Percentiles rank a stretch among this genome's conserved stretches.
phyloP scores from a whole-genome alignment of 768 basidiomycete species.

The Termitomyces titanicus region DNA sequence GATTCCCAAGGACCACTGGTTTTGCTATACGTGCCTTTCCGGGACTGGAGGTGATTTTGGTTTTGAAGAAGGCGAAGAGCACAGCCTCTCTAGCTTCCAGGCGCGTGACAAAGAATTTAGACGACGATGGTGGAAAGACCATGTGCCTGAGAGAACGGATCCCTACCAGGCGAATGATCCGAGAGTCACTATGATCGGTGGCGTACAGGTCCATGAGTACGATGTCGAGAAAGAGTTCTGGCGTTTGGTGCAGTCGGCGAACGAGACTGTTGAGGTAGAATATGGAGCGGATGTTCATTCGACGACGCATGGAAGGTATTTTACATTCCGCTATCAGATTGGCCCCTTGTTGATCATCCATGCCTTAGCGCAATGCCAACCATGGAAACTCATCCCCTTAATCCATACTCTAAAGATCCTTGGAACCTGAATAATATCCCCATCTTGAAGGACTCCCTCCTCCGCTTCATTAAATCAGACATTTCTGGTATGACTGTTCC shows the following conservation, averaged over 20 bases:
- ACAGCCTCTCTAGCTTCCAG: conserved; percentile 87
- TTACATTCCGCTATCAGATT: conserved; percentile 16
- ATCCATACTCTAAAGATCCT: conserved; percentile 83
- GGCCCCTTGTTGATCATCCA: neutral
- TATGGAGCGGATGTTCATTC: conserved; percentile 99
- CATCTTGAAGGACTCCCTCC: conserved; percentile 85
- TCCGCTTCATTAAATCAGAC: conserved; percentile 97
- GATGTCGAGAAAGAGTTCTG: conserved; percentile 97
- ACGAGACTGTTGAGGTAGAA: conserved; percentile 95
- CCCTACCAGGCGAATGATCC: conserved; percentile 38
- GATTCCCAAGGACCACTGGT: conserved; percentile 96
- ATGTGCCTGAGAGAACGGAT: conserved; percentile 49
- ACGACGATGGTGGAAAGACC: conserved; percentile 81
- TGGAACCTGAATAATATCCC: conserved; percentile 99
- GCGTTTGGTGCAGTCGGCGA: conserved; percentile 86
- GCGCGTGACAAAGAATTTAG: conserved; percentile 89
- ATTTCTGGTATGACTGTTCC: conserved; percentile 99
- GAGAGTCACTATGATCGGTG: conserved; percentile 53
- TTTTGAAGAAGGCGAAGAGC: conserved; percentile 97
- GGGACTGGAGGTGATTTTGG: conserved; percentile 95
- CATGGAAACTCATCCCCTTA: conserved; percentile 86
- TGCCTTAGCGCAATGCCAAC: conserved; percentile 85
- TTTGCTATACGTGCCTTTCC: conserved; percentile 87
- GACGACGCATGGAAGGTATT: conserved; percentile 92
- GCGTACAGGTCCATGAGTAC: conserved; percentile 73